Percentiles rank a stretch among this genome's conserved stretches.
Conservation (phyloP, 192 early-diverging fungal species). For the Rhizoclosmatium globosum region DNA sequence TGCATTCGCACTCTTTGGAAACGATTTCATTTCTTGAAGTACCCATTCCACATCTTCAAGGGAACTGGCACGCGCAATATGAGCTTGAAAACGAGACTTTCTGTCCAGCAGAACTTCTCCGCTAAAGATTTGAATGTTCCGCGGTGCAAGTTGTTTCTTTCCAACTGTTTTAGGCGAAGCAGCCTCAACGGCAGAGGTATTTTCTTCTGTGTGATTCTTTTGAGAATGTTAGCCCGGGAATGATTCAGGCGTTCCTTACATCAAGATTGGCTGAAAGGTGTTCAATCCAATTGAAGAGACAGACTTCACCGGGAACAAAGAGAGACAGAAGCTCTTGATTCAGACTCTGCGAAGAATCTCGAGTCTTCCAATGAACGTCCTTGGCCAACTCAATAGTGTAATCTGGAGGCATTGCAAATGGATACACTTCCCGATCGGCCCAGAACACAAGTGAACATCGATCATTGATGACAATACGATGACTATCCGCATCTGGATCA, state of each 20-base stretch:
- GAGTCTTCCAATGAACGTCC: slow-evolving; percentile 18
- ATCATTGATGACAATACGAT: neutral
- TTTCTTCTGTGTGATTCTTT: neutral
- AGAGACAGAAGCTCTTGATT: slow-evolving; percentile 55
- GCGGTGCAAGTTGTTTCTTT: neutral
- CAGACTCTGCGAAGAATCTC: slow-evolving; percentile 37
- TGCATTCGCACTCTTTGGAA: slow-evolving; percentile 50
- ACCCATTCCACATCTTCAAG: slow-evolving; percentile 57
- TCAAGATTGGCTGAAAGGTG: slow-evolving; percentile 42
- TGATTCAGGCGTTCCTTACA: neutral
- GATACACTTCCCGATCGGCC: slow-evolving; percentile 33
- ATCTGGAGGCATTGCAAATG: slow-evolving; percentile 28
- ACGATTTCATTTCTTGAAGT: neutral
- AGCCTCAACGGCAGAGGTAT: too few species aligned
- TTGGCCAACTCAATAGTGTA: slow-evolving; percentile 30
- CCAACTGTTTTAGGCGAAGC: neutral
- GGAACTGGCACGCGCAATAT: slow-evolving; percentile 68
- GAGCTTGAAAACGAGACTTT: slow-evolving; percentile 86
- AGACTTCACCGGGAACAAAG: slow-evolving; percentile 67
- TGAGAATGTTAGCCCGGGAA: neutral
- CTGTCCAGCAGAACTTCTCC: slow-evolving; percentile 73
- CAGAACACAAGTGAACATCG: slow-evolving; percentile 5
- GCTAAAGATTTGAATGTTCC: slow-evolving; percentile 38
- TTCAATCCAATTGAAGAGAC: slow-evolving; percentile 77
- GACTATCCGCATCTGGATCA: neutral